These are phyloP conservation scores for Chenopodium berlandieri DNA, from an alignment of 148 eudicot genomes.

Conservation along the genomic window DNA sequence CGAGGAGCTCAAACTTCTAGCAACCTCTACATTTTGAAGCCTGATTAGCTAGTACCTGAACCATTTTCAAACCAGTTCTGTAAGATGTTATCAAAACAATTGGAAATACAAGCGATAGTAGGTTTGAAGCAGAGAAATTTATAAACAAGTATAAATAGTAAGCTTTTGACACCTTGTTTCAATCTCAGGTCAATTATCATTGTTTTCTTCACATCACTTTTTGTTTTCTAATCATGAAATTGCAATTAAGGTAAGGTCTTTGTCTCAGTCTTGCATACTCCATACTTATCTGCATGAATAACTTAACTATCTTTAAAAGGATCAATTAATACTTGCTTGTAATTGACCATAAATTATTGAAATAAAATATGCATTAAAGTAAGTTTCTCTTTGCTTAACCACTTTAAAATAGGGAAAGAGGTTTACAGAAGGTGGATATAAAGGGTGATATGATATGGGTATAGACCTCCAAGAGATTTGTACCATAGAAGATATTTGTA, in stretches of 20 bases:
- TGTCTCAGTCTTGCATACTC: background rate
- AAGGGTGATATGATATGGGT: background rate
- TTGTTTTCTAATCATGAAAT: background rate
- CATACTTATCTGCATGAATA: background rate
- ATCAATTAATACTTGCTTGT: background rate
- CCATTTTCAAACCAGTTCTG: background rate
- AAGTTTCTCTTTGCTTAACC: background rate
- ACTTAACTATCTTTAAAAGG: background rate
- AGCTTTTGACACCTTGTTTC: background rate
- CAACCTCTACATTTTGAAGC: background rate
- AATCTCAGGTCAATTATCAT: background rate
- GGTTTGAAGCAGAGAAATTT: background rate
- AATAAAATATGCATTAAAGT: background rate
- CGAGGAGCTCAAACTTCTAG: background rate
- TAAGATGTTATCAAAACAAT: background rate
- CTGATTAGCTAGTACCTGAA: constrained; percentile 7
- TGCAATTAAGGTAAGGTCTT: background rate
- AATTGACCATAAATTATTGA: background rate
- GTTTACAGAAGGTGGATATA: background rate
- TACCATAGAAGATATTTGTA: background rate
- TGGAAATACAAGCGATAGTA: background rate
- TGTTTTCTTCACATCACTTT: background rate
- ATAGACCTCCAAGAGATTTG: no score
- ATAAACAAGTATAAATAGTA: background rate
- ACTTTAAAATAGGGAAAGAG: background rate